Conservation (phyloP, 495 filamentous ascomycete genomes). For the Platismatia glauca region DNA sequence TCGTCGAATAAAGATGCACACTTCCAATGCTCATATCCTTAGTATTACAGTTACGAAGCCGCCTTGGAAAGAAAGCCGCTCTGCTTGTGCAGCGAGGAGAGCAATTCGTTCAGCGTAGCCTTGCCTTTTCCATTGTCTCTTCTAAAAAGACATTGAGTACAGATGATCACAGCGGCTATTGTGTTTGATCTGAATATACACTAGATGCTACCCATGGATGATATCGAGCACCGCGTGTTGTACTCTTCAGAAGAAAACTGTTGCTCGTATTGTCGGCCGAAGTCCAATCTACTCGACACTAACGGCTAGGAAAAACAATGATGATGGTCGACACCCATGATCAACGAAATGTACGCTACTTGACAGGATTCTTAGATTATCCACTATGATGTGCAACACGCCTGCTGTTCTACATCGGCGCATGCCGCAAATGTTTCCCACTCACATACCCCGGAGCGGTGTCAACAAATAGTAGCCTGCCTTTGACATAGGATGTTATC, state of each 20-base stretch:
- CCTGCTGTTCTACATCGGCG: conserved; percentile 10
- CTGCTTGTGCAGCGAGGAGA: not conserved
- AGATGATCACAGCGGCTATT: not conserved
- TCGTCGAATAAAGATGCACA: too few relatives aligned
- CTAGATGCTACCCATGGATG: not conserved
- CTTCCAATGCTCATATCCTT: too few relatives aligned
- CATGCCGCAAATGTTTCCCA: conserved; percentile 17
- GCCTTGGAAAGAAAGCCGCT: not conserved
- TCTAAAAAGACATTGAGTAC: not conserved
- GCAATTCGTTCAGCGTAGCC: not conserved
- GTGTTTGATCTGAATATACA: not conserved
- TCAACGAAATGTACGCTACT: too few relatives aligned
- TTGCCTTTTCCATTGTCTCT: not conserved
- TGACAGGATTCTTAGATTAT: too few relatives aligned
- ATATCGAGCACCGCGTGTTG: too few relatives aligned
- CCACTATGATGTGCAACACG: not conserved
- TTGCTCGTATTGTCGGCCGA: too few relatives aligned
- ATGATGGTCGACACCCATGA: too few relatives aligned
- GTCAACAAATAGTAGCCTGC: conserved; percentile 32
- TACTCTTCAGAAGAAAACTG: too few relatives aligned
- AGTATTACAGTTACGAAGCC: too few relatives aligned
- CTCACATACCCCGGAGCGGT: conserved; percentile 12
- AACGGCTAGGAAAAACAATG: too few relatives aligned
- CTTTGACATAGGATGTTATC: conserved; percentile 41
- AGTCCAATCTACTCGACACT: too few relatives aligned